phyloP scores from a whole-genome alignment of 2,329 filamentous ascomycete genomes.

The Endothia cerciana region DNA sequence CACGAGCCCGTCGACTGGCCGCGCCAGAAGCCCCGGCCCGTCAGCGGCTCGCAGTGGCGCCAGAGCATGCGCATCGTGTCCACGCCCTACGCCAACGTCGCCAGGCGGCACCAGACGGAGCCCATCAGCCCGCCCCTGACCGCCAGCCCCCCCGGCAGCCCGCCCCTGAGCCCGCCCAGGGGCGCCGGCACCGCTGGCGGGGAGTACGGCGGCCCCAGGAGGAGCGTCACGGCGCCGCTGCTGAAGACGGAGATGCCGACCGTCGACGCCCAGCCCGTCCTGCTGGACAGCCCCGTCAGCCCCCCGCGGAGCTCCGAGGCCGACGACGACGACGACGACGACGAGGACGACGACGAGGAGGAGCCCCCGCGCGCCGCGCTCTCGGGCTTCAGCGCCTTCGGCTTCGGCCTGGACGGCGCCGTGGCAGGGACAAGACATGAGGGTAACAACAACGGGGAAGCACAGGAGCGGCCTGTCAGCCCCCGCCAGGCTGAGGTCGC shows the following conservation, averaged over 20 bases:
- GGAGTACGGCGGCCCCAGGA: constrained; percentile 10
- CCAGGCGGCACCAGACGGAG: constrained; percentile 23
- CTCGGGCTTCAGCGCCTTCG: constrained; percentile 16
- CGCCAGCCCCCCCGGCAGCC: constrained; percentile 23
- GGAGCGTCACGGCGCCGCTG: constrained; percentile 23
- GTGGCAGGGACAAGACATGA: neutral
- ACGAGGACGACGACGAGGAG: constrained; percentile 1
- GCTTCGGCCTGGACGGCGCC: constrained; percentile 16
- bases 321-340: constrained; percentile 4
- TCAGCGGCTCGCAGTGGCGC: constrained; percentile 28
- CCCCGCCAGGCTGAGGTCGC: constrained; percentile 2
- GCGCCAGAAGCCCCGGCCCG: constrained; percentile 26
- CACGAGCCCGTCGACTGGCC: constrained; percentile 29
- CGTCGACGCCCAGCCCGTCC: constrained; percentile 1
- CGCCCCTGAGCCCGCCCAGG: constrained; percentile 24
- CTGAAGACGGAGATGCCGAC: constrained; percentile 16
- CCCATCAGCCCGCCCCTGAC: constrained; percentile 27
- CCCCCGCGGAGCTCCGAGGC: constrained; percentile 19
- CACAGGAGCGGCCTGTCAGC: constrained; percentile 13
- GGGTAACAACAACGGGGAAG: neutral
- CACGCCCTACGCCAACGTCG: constrained; percentile 20
- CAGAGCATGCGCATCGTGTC: constrained; percentile 28
- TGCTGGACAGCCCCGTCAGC: constrained; percentile 22
- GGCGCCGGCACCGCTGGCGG: neutral
- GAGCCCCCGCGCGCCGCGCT: constrained; percentile 16